A percentile compares a stretch with the other conserved stretches of the same genome.
phyloP scores from a whole-genome alignment of 768 basidiomycete species.

The Basidioascus undulatus region DNA sequence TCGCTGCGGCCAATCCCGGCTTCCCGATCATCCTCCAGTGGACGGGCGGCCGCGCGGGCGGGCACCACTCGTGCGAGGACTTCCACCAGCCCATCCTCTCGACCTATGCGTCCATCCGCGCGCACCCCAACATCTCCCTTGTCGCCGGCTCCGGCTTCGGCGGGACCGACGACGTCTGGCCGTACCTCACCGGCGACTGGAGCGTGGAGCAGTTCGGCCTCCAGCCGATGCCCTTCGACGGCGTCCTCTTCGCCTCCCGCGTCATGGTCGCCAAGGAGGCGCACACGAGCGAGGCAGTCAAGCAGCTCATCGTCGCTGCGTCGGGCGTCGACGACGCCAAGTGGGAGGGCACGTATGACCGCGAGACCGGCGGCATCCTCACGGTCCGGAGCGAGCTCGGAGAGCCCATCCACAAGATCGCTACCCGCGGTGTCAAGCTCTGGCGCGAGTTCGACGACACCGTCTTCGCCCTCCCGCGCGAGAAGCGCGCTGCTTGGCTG shows the following conservation, averaged over 20 bases:
- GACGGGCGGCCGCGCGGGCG: conserved; percentile 97
- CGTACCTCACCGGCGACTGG: conserved; percentile 93
- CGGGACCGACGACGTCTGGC: conserved; percentile 73
- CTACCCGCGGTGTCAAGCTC: conserved; percentile 82
- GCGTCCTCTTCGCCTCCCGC: conserved; percentile 82
- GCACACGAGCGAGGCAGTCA: conserved; percentile 79
- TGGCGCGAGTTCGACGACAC: conserved; percentile 98
- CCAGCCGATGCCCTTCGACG: conserved; percentile 96
- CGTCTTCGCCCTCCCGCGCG: conserved; percentile 83
- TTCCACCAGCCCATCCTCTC: conserved; percentile 87
- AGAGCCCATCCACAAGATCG: conserved; percentile 98
- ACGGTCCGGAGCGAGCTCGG: conserved; percentile 90
- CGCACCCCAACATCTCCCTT: conserved; percentile 65
- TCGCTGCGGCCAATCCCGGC: conserved; percentile 75
- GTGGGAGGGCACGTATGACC: conserved; percentile 81
- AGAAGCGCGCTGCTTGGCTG: conserved; percentile 80
- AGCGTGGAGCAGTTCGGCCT: conserved; percentile 50
- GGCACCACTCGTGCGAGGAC: conserved; percentile 95
- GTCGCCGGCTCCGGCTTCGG: conserved; percentile 92
- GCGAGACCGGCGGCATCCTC: conserved; percentile 83
- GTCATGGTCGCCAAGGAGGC: conserved; percentile 99
- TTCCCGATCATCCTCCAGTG: conserved; percentile 96
- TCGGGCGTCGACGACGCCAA: conserved; percentile 67
- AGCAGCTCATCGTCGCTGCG: conserved; percentile 86
- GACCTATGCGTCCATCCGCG: conserved; percentile 74